Evolutionary conservation across 495 filamentous ascomycete species (phyloP).

Genomic region (Penicillium silybi): DNA sequence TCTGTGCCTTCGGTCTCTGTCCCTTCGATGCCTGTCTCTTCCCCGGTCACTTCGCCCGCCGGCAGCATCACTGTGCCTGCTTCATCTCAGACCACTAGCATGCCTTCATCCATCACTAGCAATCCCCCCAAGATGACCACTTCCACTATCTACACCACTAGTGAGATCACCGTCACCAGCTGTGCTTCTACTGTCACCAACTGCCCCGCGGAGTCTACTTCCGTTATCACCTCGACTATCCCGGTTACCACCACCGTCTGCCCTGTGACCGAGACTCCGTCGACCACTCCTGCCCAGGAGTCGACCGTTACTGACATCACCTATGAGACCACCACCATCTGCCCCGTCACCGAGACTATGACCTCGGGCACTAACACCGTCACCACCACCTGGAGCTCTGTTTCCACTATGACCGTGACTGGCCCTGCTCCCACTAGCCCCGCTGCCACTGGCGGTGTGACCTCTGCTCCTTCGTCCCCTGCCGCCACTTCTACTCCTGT

Average conservation of each 20-base stretch:
- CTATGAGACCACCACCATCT: constrained; percentile 42
- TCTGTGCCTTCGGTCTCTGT: background rate
- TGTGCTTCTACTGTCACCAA: constrained; percentile 55
- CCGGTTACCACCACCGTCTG: constrained; percentile 50
- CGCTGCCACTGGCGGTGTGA: constrained; percentile 2
- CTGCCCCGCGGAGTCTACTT: constrained; percentile 52
- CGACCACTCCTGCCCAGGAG: constrained; percentile 6
- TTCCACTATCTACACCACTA: constrained; percentile 58
- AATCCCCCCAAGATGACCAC: constrained; percentile 37
- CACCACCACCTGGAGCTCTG: constrained; percentile 4
- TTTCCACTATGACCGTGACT: constrained; percentile 29
- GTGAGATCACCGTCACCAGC: constrained; percentile 53
- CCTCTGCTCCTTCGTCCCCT: constrained; percentile 8
- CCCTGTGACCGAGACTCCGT: constrained; percentile 6
- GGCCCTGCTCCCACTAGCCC: constrained; percentile 2
- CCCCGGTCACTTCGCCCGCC: constrained; percentile 7
- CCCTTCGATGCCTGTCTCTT: constrained; percentile 2
- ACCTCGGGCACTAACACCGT: constrained; percentile 9
- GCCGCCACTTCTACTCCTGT: constrained; percentile 1
- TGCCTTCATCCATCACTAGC: constrained; percentile 13
- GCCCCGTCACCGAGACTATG: constrained; percentile 41
- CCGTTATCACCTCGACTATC: constrained; percentile 52
- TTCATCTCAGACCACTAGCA: background rate
- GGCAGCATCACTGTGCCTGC: constrained; percentile 5
- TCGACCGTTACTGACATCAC: constrained; percentile 41